Base-by-base conservation (phyloP, 73 alveolate species). In the Paramecium pentaurelia region DNA sequence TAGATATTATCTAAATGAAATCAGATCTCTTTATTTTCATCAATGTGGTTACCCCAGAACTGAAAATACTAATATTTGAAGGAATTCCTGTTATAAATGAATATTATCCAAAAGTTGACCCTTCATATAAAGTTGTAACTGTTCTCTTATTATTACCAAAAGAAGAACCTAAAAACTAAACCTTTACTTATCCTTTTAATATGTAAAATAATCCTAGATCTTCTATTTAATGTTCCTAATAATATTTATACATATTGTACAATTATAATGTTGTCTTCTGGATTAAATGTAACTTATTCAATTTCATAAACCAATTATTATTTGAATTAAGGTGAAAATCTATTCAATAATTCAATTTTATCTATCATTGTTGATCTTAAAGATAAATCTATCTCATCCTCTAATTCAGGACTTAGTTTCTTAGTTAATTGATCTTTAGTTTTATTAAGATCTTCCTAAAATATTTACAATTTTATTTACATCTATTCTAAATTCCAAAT, bases 1-100 rank as follows among this genome's bases (percentile, higher is more conserved):
- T 42, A 5, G 47, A 32, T 40, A 80, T 42, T n/a, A 20, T 25
- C 8, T 12, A 34, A 45, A 27, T 80, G 30, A 80, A 80, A 80
- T 80, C 91, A 25, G 91, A 42, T 80, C 91, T 42, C 34, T 80
- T 80, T 8, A 80, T 40, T 47, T 80, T 80, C 77, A 80, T 25
- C 14, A 80, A 34, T 10, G 47, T 80, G 6, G 91, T 45, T 2
- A 80, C 47, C 0, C 91, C 91, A 45, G 45, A 44, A 47, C 91
- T 80, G 42, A 27, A 80, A 6, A 49, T 49, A 32, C 64, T 32
- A 18, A 80, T 80, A 25, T 80, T 32, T 7, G 91, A 44, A 27
- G 75, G 71, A 45, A 49, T 80, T 9, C 91, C 91, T 25, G 91
- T 45, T 3, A 80, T 80, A 47, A 80, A 80, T 1, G 77, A 44